Conservation (phyloP, 345 rosid species). For the Gynandropsis gynandra region DNA sequence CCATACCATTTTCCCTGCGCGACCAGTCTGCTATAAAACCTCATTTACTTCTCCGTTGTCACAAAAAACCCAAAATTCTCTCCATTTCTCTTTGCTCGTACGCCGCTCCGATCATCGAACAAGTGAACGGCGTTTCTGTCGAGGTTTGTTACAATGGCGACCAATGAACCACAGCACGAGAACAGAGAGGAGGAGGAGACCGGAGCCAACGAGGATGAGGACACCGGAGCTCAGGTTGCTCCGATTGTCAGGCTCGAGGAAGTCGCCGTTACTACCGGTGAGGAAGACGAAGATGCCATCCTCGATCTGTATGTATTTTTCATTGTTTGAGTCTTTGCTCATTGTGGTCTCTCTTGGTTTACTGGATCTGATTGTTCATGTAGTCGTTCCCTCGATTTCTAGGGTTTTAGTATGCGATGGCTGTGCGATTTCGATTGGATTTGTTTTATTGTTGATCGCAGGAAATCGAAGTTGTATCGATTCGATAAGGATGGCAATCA, state of each 20-base stretch:
- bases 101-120: conserved; percentile 25
- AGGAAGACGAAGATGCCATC: conserved; percentile 73
- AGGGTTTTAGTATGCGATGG: conserved; percentile 3
- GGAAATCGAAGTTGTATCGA: conserved; percentile 88
- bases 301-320: conserved; percentile 60
- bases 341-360: background rate
- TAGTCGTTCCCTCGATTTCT: background rate
- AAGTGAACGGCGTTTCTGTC: conserved; percentile 9
- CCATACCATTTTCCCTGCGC: too few species aligned
- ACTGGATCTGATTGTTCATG: conserved; percentile 20
- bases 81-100: background rate
- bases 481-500: conserved; percentile 80
- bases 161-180: conserved; percentile 48
- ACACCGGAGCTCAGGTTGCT: conserved; percentile 92
- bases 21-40: too few species aligned
- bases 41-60: too few species aligned
- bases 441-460: conserved; percentile 24
- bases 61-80: background rate
- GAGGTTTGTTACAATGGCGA: conserved; percentile 41
- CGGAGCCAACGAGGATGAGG: conserved; percentile 80
- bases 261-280: conserved; percentile 80
- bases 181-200: conserved; percentile 65
- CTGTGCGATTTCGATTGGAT: background rate
- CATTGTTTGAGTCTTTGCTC: background rate
- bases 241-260: conserved; percentile 87